These are phyloP conservation scores for Pterulicium gracile DNA, from an alignment of 1,284 basidiomycete genomes.

Conservation along the genomic window DNA sequence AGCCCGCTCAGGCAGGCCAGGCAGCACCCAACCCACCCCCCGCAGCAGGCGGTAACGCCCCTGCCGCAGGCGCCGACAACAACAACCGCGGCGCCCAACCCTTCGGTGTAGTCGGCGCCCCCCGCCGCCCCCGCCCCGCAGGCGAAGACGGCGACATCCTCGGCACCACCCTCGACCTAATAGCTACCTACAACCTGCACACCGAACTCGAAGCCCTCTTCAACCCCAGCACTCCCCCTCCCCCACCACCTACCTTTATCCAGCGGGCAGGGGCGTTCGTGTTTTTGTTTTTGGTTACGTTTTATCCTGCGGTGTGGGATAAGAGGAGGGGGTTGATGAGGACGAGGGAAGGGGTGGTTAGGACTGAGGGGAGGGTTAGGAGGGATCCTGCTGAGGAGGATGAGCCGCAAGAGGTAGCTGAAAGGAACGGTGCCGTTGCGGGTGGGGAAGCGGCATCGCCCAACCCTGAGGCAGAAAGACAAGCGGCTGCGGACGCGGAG, in stretches of 20 bases:
- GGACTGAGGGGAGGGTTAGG: constrained; percentile 52
- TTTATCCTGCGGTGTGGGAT: constrained; percentile 71
- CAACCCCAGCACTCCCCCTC: constrained; percentile 20
- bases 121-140: neutral
- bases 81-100: constrained; percentile 18
- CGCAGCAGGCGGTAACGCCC: neutral
- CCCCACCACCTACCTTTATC: constrained; percentile 28
- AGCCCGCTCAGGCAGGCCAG: neutral
- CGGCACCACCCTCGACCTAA: too few relatives aligned
- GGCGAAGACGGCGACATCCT: neutral
- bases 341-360: constrained; percentile 53
- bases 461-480: constrained; percentile 20
- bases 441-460: constrained; percentile 13
- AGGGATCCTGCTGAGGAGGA: constrained; percentile 24
- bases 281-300: constrained; percentile 44
- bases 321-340: constrained; percentile 48
- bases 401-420: constrained; percentile 20
- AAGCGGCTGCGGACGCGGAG: constrained; percentile 12
- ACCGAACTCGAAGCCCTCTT: constrained; percentile 41
- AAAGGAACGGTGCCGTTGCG: constrained; percentile 14
- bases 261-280: constrained; percentile 47
- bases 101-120: constrained; percentile 28
- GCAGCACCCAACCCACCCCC: neutral
- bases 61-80: constrained; percentile 14
- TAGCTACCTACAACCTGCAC: constrained; percentile 48